phyloP scores from a whole-genome alignment of 371 early-diverging fungal species.

The Mucor racemosus region DNA sequence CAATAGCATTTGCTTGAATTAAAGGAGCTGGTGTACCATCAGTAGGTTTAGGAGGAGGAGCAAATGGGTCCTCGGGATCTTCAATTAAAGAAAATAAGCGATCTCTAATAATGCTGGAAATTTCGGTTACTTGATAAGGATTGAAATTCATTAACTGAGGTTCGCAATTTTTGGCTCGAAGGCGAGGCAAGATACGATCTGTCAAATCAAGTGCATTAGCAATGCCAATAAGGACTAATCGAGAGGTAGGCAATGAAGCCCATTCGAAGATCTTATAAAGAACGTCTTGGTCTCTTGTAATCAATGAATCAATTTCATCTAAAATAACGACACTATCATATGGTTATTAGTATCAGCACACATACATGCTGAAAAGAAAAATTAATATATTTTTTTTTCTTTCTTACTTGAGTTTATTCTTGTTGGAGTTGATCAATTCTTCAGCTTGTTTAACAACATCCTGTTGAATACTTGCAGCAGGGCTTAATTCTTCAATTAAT shows the following conservation, averaged over 20 bases:
- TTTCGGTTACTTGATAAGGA: constrained; percentile 84
- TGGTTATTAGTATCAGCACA: no score
- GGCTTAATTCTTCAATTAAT: constrained; percentile 57
- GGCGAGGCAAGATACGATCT: constrained; percentile 86
- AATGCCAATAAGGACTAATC: constrained; percentile 88
- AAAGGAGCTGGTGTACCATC: constrained; percentile 45
- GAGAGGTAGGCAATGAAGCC: constrained; percentile 64
- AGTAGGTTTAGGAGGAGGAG: constrained; percentile 15
- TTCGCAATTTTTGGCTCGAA: constrained; percentile 80
- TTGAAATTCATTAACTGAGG: constrained; percentile 85
- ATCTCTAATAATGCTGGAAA: constrained; percentile 81
- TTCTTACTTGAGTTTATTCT: constrained; percentile 49
- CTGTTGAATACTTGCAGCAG: constrained; percentile 18
- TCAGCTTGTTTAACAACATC: constrained; percentile 47
- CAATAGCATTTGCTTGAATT: constrained; percentile 87
- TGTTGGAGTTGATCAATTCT: constrained; percentile 39
- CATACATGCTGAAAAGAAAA: no score
- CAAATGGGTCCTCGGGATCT: constrained; percentile 23
- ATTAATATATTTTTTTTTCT: not conserved
- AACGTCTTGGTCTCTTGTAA: constrained; percentile 81
- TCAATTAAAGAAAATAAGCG: constrained; percentile 63
- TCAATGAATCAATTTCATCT: constrained; percentile 92
- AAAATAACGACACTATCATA: constrained; percentile 73
- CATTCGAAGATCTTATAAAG: constrained; percentile 90
- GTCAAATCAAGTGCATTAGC: constrained; percentile 95